These are phyloP conservation scores for Protomyces lactucae-debilis DNA, from an alignment of 1,139 yeast genomes.

Conservation along the genomic window DNA sequence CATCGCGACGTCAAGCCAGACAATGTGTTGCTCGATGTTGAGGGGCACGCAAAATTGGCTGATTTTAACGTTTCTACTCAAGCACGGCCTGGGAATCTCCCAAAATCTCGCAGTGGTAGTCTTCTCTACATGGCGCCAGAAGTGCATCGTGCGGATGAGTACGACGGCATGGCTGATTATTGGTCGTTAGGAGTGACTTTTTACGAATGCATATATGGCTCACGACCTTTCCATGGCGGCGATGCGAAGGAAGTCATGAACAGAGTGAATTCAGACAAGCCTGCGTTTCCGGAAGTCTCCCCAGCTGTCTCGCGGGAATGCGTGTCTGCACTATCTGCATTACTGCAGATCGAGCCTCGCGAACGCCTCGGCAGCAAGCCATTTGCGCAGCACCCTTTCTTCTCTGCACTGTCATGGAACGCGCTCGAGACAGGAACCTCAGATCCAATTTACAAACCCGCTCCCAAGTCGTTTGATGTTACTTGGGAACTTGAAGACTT, in stretches of 20 bases:
- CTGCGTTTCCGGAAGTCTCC: constrained; percentile 31
- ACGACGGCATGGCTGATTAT: constrained; percentile 78
- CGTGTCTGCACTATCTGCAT: constrained; percentile 34
- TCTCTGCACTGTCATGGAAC: constrained; percentile 22
- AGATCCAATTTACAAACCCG: constrained; percentile 31
- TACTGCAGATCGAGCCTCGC: constrained; percentile 31
- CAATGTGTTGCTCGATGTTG: constrained; percentile 59
- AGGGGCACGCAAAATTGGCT: constrained; percentile 66
- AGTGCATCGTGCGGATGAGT: constrained; percentile 47
- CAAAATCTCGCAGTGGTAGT: constrained; percentile 55
- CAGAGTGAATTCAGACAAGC: constrained; percentile 5
- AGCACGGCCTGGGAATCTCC: constrained; percentile 30
- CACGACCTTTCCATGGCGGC: constrained; percentile 30
- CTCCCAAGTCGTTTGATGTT: constrained; percentile 29
- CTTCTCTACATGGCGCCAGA: constrained; percentile 92
- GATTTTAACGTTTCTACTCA: constrained; percentile 55
- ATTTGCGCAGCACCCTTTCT: constrained; percentile 28
- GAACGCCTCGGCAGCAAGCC: constrained; percentile 23
- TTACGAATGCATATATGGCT: constrained; percentile 72
- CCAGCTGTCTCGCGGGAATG: constrained; percentile 35
- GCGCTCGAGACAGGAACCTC: constrained; percentile 25
- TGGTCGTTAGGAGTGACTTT: constrained; percentile 87
- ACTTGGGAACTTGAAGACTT: constrained; percentile 32
- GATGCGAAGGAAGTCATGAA: constrained; percentile 23
- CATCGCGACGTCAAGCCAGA: constrained; percentile 71